Percentiles rank a stretch among this genome's conserved stretches.
These are phyloP conservation scores for Triticum dicoccoides DNA, from an alignment of 176 grass and related monocot species.

Conservation along the genomic window DNA sequence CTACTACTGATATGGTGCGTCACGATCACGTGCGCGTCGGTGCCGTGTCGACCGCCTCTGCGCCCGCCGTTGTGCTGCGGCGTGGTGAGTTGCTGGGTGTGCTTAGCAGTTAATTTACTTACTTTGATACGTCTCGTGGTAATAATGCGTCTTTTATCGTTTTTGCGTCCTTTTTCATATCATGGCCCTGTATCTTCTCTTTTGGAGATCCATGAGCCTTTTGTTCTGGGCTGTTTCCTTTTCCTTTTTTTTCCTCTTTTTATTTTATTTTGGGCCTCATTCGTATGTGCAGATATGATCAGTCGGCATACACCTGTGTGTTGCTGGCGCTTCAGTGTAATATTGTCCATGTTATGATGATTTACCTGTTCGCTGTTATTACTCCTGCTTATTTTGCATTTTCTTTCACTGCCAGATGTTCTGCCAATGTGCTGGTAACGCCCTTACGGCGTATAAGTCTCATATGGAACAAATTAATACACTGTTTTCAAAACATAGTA, in stretches of 20 bases:
- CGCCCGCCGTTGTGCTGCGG: constrained; percentile 44
- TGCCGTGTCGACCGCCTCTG: constrained; percentile 30
- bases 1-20: constrained; percentile 49
- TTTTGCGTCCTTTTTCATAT: background rate
- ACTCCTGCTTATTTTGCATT: background rate
- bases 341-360: constrained; percentile 2
- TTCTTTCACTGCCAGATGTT: no score
- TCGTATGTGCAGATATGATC: constrained; percentile 13
- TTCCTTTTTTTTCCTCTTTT: background rate
- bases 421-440: no score
- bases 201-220: constrained; percentile 30
- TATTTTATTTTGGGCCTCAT: background rate
- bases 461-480: no score
- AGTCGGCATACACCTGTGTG: constrained; percentile 43
- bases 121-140: background rate
- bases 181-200: constrained; percentile 23
- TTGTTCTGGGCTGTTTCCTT: background rate
- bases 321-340: constrained; percentile 59
- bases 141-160: constrained; percentile 11
- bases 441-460: no score
- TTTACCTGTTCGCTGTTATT: background rate
- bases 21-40: constrained; percentile 9
- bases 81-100: constrained; percentile 59
- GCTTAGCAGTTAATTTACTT: constrained; percentile 42
- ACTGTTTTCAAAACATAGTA: no score